Conservation (phyloP, 2,329 filamentous ascomycete species). For the Chaetomiaceae sp. region DNA sequence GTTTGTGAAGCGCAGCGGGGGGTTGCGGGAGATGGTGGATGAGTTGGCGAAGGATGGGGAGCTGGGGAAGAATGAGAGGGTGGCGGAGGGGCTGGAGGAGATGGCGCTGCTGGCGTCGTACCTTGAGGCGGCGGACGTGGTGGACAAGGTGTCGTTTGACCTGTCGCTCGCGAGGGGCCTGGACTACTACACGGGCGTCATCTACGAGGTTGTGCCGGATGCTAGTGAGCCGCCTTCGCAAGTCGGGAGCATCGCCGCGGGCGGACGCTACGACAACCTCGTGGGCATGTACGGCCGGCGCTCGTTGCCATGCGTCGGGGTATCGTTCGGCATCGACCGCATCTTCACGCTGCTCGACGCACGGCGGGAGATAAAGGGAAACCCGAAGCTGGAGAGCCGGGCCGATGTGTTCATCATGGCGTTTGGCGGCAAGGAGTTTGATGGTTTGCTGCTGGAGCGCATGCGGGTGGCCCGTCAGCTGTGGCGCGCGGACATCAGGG, state of each 20-base stretch:
- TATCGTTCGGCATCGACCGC: constrained; percentile 89
- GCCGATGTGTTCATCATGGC: constrained; percentile 94
- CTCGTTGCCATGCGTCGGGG: constrained; percentile 67
- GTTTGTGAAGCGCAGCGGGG: not conserved
- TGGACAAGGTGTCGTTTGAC: constrained; percentile 76
- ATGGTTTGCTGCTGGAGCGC: constrained; percentile 2
- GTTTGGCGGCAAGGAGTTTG: constrained; percentile 76
- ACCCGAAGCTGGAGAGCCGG: constrained; percentile 49
- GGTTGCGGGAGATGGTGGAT: constrained; percentile 55
- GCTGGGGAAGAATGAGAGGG: constrained; percentile 62
- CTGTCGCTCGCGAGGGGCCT: constrained; percentile 74
- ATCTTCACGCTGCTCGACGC: constrained; percentile 32
- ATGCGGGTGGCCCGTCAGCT: constrained; percentile 34
- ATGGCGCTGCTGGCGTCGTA: constrained; percentile 76
- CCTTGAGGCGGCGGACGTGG: constrained; percentile 68
- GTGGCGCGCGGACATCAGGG: constrained; percentile 84
- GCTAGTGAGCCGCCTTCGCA: not conserved
- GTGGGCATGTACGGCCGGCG: constrained; percentile 89
- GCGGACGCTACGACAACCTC: constrained; percentile 80
- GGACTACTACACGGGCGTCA: constrained; percentile 83
- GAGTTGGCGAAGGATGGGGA: constrained; percentile 60
- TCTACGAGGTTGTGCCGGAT: constrained; percentile 89
- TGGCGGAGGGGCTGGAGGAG: constrained; percentile 63
- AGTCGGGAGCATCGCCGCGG: constrained; percentile 59
- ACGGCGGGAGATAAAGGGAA: constrained; percentile 44